Evolutionary conservation across 306 rosid genomes (phyloP).

Genomic region (Herpetospermum pedunculosum): DNA sequence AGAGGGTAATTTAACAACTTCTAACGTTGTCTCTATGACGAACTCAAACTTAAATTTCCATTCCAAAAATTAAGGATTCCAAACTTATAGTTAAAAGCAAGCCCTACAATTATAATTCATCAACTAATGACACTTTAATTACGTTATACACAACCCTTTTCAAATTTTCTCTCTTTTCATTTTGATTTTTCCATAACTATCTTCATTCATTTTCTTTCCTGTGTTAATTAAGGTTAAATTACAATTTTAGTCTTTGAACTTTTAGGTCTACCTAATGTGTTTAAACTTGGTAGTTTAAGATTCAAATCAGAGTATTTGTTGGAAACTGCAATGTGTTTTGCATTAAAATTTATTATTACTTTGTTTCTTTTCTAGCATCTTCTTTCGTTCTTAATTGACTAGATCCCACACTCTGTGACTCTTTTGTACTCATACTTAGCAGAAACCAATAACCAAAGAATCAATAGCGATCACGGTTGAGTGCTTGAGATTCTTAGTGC

Average conservation of each 20-base stretch:
- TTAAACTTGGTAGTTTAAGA: not conserved
- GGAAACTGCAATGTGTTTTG: not conserved
- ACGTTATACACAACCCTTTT: not conserved
- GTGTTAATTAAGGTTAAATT: not conserved
- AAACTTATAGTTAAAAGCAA: not conserved
- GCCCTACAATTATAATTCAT: not conserved
- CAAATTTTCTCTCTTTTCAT: not conserved
- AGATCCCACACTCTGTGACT: not conserved
- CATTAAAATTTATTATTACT: not conserved
- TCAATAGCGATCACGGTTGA: constrained; percentile 54
- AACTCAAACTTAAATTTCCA: not conserved
- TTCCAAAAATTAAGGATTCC: not conserved
- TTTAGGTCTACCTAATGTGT: no score
- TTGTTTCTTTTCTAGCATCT: not conserved
- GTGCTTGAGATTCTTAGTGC: constrained; percentile 66
- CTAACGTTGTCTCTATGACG: not conserved
- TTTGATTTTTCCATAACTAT: not conserved
- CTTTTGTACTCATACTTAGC: constrained; percentile 9
- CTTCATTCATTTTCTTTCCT: not conserved
- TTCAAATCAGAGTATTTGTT: not conserved
- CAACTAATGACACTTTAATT: not conserved
- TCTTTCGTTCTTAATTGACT: not conserved
- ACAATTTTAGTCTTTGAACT: no score
- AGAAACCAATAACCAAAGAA: constrained; percentile 66
- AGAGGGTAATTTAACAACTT: not conserved